Conservation (phyloP, 176 grass and related monocot species). For the Triticum urartu region DNA sequence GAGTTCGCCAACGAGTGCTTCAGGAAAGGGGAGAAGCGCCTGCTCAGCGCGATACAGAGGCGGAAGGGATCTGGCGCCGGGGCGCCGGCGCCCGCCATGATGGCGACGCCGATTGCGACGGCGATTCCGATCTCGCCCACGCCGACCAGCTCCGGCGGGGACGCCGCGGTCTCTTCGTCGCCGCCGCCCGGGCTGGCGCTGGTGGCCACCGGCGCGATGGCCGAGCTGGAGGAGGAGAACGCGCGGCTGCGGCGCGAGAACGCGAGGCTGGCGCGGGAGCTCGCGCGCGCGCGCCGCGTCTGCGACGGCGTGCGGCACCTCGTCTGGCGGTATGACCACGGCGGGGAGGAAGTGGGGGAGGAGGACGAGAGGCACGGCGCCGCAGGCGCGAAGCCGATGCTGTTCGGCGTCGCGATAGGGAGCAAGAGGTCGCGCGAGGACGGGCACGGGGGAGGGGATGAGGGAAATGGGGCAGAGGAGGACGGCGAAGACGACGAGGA, state of each 20-base stretch:
- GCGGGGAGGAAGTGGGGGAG: slow-evolving; percentile 13
- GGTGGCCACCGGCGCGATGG: slow-evolving; percentile 24
- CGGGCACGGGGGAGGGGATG: background rate
- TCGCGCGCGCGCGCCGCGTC: slow-evolving; percentile 53
- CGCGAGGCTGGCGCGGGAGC: slow-evolving; percentile 61
- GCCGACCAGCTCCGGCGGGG: slow-evolving; percentile 66
- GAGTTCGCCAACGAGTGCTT: slow-evolving; percentile 87
- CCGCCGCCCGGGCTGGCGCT: slow-evolving; percentile 25
- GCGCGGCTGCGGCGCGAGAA: slow-evolving; percentile 73
- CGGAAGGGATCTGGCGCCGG: slow-evolving; percentile 39
- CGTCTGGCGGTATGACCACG: slow-evolving; percentile 44
- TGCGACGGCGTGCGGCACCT: slow-evolving; percentile 68
- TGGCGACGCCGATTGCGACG: slow-evolving; percentile 7
- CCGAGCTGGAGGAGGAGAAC: slow-evolving; percentile 78
- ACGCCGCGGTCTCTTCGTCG: slow-evolving; percentile 47
- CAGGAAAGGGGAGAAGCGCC: slow-evolving; percentile 59
- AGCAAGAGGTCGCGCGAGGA: slow-evolving; percentile 29
- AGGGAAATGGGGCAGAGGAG: slow-evolving; percentile 11
- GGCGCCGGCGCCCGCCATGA: background rate
- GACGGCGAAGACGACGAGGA: slow-evolving; percentile 26
- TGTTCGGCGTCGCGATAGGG: slow-evolving; percentile 70
- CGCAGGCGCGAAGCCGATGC: slow-evolving; percentile 36
- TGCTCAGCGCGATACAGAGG: slow-evolving; percentile 73
- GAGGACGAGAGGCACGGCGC: background rate
- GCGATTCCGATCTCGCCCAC: slow-evolving; percentile 36